Percentiles rank a stretch among this genome's conserved stretches.
Evolutionary conservation across 192 early-diverging fungal species (phyloP).

Genomic region (Entomortierella parvispora): DNA sequence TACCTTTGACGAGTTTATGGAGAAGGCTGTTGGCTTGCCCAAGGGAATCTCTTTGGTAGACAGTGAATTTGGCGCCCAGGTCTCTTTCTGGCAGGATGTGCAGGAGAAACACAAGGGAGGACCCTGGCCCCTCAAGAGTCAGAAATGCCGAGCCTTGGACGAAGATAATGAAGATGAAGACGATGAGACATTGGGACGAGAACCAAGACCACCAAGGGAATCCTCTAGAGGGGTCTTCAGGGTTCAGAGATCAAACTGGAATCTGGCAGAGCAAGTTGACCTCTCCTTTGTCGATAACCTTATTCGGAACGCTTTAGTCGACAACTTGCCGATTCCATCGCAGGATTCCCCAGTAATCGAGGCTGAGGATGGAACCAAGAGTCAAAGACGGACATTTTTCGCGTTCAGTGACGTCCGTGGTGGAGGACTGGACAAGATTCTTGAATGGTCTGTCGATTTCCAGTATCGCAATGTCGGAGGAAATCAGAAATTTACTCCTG

Average conservation of each 20-base stretch:
- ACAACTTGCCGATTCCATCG: background rate
- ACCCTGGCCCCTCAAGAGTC: background rate
- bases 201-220: background rate
- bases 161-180: background rate
- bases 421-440: constrained; percentile 21
- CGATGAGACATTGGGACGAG: background rate
- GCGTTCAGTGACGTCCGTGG: constrained; percentile 27
- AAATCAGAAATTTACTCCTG: background rate
- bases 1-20: constrained; percentile 23
- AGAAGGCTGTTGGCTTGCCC: constrained; percentile 7
- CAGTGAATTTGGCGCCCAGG: constrained; percentile 21
- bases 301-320: constrained; percentile 22
- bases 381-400: background rate
- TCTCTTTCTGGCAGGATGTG: constrained; percentile 11
- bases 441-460: constrained; percentile 26
- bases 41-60: background rate
- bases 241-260: constrained; percentile 6
- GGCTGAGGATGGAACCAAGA: constrained; percentile 1
- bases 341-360: background rate
- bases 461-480: background rate
- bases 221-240: background rate
- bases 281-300: constrained; percentile 20
- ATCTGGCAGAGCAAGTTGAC: background rate
- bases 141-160: background rate
- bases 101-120: background rate